These are phyloP conservation scores for Larix sibirica DNA, from an alignment of 83 land plant genomes.

Conservation along the genomic window DNA sequence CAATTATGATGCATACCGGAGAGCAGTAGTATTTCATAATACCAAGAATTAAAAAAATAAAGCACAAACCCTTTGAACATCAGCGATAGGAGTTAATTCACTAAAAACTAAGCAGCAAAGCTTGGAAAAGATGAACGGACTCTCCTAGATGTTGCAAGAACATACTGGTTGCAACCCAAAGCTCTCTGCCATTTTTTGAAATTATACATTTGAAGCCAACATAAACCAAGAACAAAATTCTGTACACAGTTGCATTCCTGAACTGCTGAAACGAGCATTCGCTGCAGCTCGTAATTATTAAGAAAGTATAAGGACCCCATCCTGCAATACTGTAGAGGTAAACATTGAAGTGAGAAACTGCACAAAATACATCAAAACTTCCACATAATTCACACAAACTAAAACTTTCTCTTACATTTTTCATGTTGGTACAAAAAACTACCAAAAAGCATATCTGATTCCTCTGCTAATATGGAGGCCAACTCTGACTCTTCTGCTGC, in stretches of 20 bases:
- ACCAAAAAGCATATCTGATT: conserved; percentile 2
- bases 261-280: background rate
- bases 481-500: conserved; percentile 2
- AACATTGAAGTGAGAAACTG: background rate
- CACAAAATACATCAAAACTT: background rate
- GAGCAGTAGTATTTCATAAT: background rate
- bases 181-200: background rate
- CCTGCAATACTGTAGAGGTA: background rate
- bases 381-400: background rate
- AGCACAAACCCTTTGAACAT: background rate
- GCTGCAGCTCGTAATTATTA: background rate
- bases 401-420: conserved; percentile 3
- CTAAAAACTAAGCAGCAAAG: background rate
- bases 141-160: background rate
- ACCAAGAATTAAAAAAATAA: background rate
- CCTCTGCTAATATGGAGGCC: background rate
- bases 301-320: background rate
- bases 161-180: background rate
- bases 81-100: background rate
- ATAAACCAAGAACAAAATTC: conserved; percentile 5
- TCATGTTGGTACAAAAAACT: too few relatives aligned
- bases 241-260: conserved; percentile 10
- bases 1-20: background rate
- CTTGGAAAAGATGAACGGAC: background rate
- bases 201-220: background rate